Evolutionary conservation across 352 stramenopile genomes (phyloP), one percentile per base, ranked within the genome.

Genomic region (Phytophthora lateralis): DNA sequence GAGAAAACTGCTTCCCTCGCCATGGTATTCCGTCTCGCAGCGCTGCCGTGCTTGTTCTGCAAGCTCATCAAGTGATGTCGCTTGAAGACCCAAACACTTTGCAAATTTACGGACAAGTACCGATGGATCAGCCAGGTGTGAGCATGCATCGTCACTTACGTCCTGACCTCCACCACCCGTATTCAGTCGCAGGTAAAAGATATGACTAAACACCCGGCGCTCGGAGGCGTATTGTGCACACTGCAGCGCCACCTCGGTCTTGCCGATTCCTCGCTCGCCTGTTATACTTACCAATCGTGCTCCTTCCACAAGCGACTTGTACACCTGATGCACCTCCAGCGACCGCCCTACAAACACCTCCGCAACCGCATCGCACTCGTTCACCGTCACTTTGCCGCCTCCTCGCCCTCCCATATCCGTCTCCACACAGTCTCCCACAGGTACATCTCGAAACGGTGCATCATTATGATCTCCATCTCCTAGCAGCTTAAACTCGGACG

Each of bases 401-500:
- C 50, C 26, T n/a, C 52, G 50, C 26, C 57, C 64, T 1, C 73
- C 71, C 17, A 85, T 75, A 34, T 81, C 82, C n/a, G 85, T 77
- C 39, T 92, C 85, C 7, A 84, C 49, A 51, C 89, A 92, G 35
- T 55, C 41, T 0, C 87, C 87, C 14, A 78, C 52, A 0, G 65
- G 29, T 0, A 88, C 71, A 51, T 89, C 76, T 12, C 74, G 61
- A 51, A 97, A 97, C 15, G 95, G 74, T n/a, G 63, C 43, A 12
- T 93, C 85, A 15, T 77, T 78, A 62, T 97, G 81, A 49, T 94
- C 76, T 35, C 80, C 88, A 46, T 85, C 60, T 9, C 86, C 86
- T 1, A 96, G 73, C 6, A 96, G 75, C 49, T 94, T 89, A 63
- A 96, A 97, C 35, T 80, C 82, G 6, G 84, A 89, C 45, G 77